These are phyloP conservation scores for Mycena maculata DNA, from an alignment of 768 basidiomycete species.

Conservation along the genomic window DNA sequence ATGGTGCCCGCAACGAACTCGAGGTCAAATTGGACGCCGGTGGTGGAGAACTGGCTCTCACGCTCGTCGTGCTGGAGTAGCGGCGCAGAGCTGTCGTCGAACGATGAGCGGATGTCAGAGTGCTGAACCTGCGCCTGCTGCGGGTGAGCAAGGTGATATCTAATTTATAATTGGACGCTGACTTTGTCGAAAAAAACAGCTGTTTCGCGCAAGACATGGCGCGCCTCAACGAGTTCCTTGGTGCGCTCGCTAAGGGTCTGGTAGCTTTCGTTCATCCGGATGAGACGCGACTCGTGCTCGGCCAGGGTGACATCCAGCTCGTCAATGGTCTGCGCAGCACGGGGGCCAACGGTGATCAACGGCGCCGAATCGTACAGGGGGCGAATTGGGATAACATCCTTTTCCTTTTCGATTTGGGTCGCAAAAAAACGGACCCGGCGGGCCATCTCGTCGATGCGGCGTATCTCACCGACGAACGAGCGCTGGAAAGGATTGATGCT, in stretches of 20 bases:
- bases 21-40: conserved; percentile 80
- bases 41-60: conserved; percentile 67
- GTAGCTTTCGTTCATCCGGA: conserved; percentile 94
- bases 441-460: conserved; percentile 95
- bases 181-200: conserved; percentile 96
- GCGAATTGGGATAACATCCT: conserved; percentile 83
- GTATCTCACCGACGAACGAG: conserved; percentile 95
- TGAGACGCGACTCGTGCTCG: conserved; percentile 87
- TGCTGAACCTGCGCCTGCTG: conserved; percentile 81
- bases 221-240: conserved; percentile 90
- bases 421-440: conserved; percentile 93
- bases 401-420: conserved; percentile 87
- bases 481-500: conserved; percentile 97
- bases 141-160: conserved; percentile 25
- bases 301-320: conserved; percentile 89
- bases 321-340: conserved; percentile 93
- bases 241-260: conserved; percentile 87
- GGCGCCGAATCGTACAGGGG: conserved; percentile 89
- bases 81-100: conserved; percentile 92
- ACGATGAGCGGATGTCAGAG: conserved; percentile 84
- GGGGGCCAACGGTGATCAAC: conserved; percentile 89
- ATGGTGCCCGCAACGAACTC: conserved; percentile 99
- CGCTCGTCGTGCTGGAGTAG: conserved; percentile 92
- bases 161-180: conserved; percentile 32
- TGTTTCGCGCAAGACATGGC: conserved; percentile 94